phyloP scores from a whole-genome alignment of 1,284 basidiomycete species.

The Trametes polyzona region DNA sequence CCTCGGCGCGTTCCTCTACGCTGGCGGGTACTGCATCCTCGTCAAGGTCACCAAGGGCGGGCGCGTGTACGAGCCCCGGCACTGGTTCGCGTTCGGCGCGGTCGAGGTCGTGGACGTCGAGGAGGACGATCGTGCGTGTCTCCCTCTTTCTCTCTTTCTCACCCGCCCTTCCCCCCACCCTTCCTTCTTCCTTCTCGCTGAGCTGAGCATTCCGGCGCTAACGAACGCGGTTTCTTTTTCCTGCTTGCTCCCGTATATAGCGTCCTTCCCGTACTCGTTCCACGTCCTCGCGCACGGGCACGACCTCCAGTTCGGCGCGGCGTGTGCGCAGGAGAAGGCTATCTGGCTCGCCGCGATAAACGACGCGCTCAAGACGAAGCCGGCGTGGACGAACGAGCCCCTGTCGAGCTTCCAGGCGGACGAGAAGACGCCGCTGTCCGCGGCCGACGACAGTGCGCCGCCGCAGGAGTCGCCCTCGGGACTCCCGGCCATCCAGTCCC shows the following conservation, averaged over 20 bases:
- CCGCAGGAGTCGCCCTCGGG: conserved; percentile 18
- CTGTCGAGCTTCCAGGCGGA: conserved; percentile 56
- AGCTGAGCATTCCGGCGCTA: conserved; percentile 3
- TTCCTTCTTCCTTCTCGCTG: not conserved
- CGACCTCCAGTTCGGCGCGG: conserved; percentile 82
- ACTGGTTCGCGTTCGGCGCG: conserved; percentile 81
- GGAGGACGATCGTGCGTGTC: conserved; percentile 64
- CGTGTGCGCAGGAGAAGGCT: conserved; percentile 82
- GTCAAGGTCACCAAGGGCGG: conserved; percentile 80
- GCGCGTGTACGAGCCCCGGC: conserved; percentile 80
- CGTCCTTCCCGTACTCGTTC: conserved; percentile 80
- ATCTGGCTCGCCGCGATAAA: conserved; percentile 79
- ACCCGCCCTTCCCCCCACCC: too few relatives aligned
- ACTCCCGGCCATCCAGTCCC: conserved; percentile 63
- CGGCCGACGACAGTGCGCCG: conserved; percentile 19
- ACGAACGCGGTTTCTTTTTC: not conserved
- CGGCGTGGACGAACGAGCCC: conserved; percentile 62
- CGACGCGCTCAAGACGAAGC: conserved; percentile 42
- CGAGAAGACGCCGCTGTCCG: conserved; percentile 21
- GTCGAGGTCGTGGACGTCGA: conserved; percentile 75
- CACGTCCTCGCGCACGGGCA: conserved; percentile 70
- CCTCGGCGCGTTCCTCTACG: conserved; percentile 86
- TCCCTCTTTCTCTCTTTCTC: not conserved
- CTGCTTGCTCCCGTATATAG: conserved; percentile 42
- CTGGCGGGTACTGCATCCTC: conserved; percentile 82